Percentiles rank a stretch among this genome's conserved stretches.
phyloP scores from a whole-genome alignment of 2,329 filamentous ascomycete genomes.

The Truncatella angustata region DNA sequence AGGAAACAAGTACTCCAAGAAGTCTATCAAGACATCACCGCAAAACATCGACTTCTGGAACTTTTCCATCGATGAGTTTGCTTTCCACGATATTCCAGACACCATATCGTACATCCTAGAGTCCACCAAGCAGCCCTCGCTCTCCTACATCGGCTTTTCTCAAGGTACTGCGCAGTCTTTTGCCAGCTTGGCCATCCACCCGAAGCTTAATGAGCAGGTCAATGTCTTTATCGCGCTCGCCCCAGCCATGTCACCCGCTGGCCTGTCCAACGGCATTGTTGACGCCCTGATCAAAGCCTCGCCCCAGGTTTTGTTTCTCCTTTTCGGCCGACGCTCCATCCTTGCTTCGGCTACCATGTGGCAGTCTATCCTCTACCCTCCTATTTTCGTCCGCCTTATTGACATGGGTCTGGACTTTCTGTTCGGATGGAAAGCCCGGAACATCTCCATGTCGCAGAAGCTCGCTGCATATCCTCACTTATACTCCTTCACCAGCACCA shows the following conservation, averaged over 20 bases:
- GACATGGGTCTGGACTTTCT: constrained; percentile 79
- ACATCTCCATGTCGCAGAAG: constrained; percentile 85
- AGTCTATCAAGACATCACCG: constrained; percentile 75
- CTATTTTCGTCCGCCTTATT: constrained; percentile 85
- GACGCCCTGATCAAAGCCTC: constrained; percentile 92
- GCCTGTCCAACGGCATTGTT: constrained; percentile 84
- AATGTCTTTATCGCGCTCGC: constrained; percentile 96
- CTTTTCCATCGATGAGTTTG: constrained; percentile 98
- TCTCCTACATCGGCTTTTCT: constrained; percentile 96
- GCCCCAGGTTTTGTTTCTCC: constrained; percentile 85
- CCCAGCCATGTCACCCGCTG: constrained; percentile 93
- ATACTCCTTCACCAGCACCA: constrained; percentile 95
- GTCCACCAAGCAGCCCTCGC: constrained; percentile 75
- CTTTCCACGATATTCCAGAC: constrained; percentile 95
- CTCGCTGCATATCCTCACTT: constrained; percentile 93
- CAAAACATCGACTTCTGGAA: constrained; percentile 84
- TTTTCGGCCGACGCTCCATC: constrained; percentile 89
- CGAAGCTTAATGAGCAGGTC: constrained; percentile 85
- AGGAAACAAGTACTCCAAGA: constrained; percentile 99
- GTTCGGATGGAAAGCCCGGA: constrained; percentile 84
- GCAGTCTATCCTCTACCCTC: constrained; percentile 93
- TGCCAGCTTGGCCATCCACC: constrained; percentile 87
- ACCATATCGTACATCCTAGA: constrained; percentile 88
- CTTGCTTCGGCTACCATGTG: constrained; percentile 94
- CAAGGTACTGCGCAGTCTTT: constrained; percentile 97